Base-by-base conservation (phyloP, 768 basidiomycete species). In the Russula lepida region DNA sequence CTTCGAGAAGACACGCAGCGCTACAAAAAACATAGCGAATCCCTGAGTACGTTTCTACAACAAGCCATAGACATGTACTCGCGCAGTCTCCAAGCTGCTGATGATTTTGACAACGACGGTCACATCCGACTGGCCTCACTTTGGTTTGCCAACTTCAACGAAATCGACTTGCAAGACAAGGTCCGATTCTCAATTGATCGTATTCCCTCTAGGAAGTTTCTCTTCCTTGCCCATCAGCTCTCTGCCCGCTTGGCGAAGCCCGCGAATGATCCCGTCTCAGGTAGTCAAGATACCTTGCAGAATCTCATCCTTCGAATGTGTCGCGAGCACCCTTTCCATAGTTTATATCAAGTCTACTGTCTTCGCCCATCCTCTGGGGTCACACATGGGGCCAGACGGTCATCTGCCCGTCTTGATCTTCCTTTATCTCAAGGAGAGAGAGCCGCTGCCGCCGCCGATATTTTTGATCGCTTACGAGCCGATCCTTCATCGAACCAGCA, bases 211-310 rank as follows among this genome's bases (percentile, higher is more conserved):
- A 79, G 83, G 62, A 98, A 98, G 71, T 88, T 98, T 68, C 80
- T 95, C 47, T 92, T 93, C 72, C 79, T 98, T 56, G 85, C 92
- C 11, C 92, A 95, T 73, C 97, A 99, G 73, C 82, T 99, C 5
- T 85, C 93, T 0, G 94, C 95, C n/a, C 83, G 95, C 8, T 78
- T 98, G 32, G 81, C 86, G 13, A 81, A 75, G 47, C 60, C 76
- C 17, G 64, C 70, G 9, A 56, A 71, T 28, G 67, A 70, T 25
- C 51, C 69, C 3, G 37, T 73, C 37, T 60, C 73, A 6, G 64
- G 72, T 44, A 77, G 76, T 56, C 91, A 93, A 68, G 67, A 71
- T 23, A 82, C 78, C 60, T 77, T 98, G 6, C 83, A 86, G 54
- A 72, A 67, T 2, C 73, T 89, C 28, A 77, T 98, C 25, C 58